These are phyloP conservation scores for Arachis hypogaea DNA, from an alignment of 306 rosid genomes.

Conservation along the genomic window DNA sequence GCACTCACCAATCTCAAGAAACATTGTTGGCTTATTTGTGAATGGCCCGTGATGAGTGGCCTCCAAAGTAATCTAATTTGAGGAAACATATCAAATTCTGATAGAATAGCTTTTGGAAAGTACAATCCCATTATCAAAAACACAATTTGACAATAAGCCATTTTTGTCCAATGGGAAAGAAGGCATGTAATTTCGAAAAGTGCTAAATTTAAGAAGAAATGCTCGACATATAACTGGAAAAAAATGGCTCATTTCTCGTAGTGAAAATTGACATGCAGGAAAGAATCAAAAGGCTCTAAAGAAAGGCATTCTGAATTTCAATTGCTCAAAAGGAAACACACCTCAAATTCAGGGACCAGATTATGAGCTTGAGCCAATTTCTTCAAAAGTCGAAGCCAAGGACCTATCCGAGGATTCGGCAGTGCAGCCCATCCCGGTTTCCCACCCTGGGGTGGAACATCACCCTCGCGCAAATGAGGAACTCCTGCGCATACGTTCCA, in stretches of 20 bases:
- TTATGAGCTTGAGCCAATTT: conserved; percentile 68
- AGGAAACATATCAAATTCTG: conserved; percentile 30
- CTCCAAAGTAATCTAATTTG: conserved; percentile 84
- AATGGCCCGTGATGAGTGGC: conserved; percentile 96
- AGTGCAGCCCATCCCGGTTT: conserved; percentile 93
- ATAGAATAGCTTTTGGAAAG: background rate
- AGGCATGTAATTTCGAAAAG: conserved; percentile 3
- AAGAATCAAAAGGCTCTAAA: conserved; percentile 13
- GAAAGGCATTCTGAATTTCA: conserved; percentile 6
- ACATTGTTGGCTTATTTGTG: conserved; percentile 82
- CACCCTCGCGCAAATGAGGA: conserved; percentile 88
- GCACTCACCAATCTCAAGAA: conserved; percentile 85
- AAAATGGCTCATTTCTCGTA: background rate
- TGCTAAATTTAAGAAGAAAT: background rate
- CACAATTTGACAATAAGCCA: conserved; percentile 9
- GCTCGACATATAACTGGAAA: background rate
- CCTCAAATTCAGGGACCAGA: conserved; percentile 94
- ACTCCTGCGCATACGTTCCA: conserved; percentile 55
- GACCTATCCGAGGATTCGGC: conserved; percentile 82
- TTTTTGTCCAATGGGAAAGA: conserved; percentile 9
- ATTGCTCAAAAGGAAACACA: conserved; percentile 27
- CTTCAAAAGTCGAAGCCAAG: conserved; percentile 84
- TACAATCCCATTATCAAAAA: background rate
- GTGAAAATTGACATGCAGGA: conserved; percentile 2
- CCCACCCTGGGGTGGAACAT: conserved; percentile 92